Conservation (phyloP, 108 stramenopile species). For the Stephanodiscus triporus region DNA sequence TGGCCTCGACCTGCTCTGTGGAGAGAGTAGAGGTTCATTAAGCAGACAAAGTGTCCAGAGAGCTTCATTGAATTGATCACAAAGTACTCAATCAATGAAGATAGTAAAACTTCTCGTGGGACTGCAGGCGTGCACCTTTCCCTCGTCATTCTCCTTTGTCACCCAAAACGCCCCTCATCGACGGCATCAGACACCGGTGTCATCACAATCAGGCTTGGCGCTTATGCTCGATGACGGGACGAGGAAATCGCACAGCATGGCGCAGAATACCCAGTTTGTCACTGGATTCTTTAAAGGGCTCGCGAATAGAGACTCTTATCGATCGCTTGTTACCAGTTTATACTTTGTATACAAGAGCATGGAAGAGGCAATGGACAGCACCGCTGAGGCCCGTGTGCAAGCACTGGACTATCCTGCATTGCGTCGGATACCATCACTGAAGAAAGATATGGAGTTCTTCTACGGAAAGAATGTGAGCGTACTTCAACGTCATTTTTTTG, state of each 20-base stretch:
- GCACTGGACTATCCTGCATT: slow-evolving; percentile 46
- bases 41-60: too few relatives aligned
- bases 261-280: slow-evolving; percentile 66
- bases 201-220: slow-evolving; percentile 38
- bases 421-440: slow-evolving; percentile 48
- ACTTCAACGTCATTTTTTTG: not conserved
- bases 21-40: too few relatives aligned
- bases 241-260: slow-evolving; percentile 65
- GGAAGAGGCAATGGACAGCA: slow-evolving; percentile 54
- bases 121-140: not conserved
- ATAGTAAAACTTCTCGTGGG: not conserved
- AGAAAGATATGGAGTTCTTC: slow-evolving; percentile 69
- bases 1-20: too few relatives aligned
- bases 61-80: not conserved
- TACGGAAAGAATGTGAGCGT: slow-evolving; percentile 33
- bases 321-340: slow-evolving; percentile 46
- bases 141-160: slow-evolving; percentile 1
- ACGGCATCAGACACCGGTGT: not conserved
- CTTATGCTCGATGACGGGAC: slow-evolving; percentile 63
- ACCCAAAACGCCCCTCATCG: not conserved
- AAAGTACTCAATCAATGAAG: not conserved
- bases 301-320: slow-evolving; percentile 43
- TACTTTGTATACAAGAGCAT: slow-evolving; percentile 68
- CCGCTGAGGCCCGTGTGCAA: slow-evolving; percentile 14
- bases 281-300: slow-evolving; percentile 76